These are phyloP conservation scores for Dichomitus squalens DNA, from an alignment of 1,284 basidiomycete species.

Conservation along the genomic window DNA sequence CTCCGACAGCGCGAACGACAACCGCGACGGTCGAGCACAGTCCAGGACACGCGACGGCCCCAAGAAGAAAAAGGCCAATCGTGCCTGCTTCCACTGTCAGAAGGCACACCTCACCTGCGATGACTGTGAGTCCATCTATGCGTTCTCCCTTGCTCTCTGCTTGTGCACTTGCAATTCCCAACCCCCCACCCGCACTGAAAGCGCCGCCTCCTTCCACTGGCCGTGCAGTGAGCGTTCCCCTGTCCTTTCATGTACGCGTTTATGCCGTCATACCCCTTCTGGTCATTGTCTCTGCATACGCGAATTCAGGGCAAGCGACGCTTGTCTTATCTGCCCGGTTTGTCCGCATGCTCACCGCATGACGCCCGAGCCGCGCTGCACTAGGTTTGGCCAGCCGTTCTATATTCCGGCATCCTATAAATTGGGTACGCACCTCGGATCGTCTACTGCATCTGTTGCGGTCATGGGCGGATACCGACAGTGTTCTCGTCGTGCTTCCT, in stretches of 20 bases:
- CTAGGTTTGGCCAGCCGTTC: background rate
- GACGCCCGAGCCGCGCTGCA: background rate
- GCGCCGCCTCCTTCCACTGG: background rate
- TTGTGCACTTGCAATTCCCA: conserved; percentile 18
- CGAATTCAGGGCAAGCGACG: background rate
- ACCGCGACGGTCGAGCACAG: conserved; percentile 45
- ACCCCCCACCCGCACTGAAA: no score
- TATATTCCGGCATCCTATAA: no score
- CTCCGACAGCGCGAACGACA: conserved; percentile 54
- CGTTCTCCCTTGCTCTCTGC: background rate
- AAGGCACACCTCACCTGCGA: conserved; percentile 97
- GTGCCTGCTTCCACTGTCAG: conserved; percentile 95
- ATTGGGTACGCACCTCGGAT: no score
- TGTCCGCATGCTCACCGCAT: background rate
- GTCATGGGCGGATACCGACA: background rate
- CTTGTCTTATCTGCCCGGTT: background rate
- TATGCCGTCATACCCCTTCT: conserved; percentile 2
- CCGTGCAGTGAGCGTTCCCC: background rate
- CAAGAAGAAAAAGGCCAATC: conserved; percentile 91
- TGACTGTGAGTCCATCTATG: conserved; percentile 68
- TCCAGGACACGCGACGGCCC: conserved; percentile 61
- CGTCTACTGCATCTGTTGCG: background rate
- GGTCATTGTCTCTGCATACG: background rate
- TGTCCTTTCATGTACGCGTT: background rate
- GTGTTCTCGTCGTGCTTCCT: background rate